Conservation (phyloP, 306 rosid species). For the Delonix regia region DNA sequence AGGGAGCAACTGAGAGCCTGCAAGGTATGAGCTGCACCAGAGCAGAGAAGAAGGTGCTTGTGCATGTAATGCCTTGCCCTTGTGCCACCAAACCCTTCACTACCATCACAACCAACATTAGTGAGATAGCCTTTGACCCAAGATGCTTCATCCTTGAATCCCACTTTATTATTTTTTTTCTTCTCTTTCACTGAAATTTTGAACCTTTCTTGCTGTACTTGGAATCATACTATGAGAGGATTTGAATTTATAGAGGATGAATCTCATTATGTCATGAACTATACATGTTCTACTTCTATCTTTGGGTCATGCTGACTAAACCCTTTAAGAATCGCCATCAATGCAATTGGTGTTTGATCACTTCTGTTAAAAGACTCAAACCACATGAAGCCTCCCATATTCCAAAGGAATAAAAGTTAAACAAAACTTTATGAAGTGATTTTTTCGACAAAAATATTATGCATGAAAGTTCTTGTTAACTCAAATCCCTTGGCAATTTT, state of each 20-base stretch:
- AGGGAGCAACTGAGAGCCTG: slow-evolving; percentile 78
- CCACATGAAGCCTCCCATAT: slow-evolving; percentile 43
- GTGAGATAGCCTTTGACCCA: slow-evolving; percentile 27
- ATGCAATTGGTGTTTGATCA: slow-evolving; percentile 38
- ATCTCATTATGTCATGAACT: slow-evolving; percentile 38
- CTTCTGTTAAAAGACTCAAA: slow-evolving; percentile 46
- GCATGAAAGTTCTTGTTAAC: too few relatives aligned
- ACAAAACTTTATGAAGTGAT: too few relatives aligned
- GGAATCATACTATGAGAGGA: neutral
- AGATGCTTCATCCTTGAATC: slow-evolving; percentile 42
- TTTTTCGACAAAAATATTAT: too few relatives aligned
- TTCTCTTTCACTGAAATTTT: neutral
- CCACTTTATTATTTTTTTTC: too few relatives aligned
- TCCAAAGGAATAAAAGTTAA: neutral
- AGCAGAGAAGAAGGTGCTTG: slow-evolving; percentile 75
- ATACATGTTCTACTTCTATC: slow-evolving; percentile 48
- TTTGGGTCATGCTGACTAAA: slow-evolving; percentile 44
- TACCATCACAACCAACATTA: slow-evolving; percentile 37
- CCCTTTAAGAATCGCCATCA: slow-evolving; percentile 28
- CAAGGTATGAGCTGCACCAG: slow-evolving; percentile 89
- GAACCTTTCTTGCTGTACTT: neutral
- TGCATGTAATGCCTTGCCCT: slow-evolving; percentile 52
- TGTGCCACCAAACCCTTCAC: slow-evolving; percentile 41
- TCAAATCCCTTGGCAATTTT: too few relatives aligned
- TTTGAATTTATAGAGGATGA: slow-evolving; percentile 45